Conservation (phyloP, 345 rosid genomes). For the Schrenkiella parvula region DNA sequence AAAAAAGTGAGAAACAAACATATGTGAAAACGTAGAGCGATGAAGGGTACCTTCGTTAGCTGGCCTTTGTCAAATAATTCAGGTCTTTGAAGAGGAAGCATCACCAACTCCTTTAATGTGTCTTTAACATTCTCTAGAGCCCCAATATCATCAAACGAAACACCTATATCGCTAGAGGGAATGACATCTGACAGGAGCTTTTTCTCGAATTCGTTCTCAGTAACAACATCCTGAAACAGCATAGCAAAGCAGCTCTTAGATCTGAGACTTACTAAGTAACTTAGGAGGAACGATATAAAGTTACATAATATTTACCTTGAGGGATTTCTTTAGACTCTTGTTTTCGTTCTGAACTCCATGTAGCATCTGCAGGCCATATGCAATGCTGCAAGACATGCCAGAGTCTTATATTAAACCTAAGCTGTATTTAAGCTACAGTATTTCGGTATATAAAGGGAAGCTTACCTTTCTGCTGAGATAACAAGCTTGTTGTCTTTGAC, state of each 20-base stretch:
- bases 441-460: conserved; percentile 5
- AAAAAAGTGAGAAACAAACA: neutral
- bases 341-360: conserved; percentile 63
- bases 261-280: neutral
- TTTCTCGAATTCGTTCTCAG: conserved; percentile 98
- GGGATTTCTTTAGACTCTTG: conserved; percentile 76
- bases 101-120: conserved; percentile 96
- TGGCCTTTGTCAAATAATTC: conserved; percentile 98
- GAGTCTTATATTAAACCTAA: conserved; percentile 5
- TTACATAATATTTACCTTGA: conserved; percentile 49
- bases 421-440: conserved; percentile 4
- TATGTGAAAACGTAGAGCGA: neutral
- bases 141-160: conserved; percentile 95
- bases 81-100: conserved; percentile 99
- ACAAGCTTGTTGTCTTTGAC: conserved; percentile 61
- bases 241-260: neutral
- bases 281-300: conserved; percentile 1
- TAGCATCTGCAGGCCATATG: conserved; percentile 64
- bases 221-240: conserved; percentile 76
- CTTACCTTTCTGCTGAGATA: conserved; percentile 74
- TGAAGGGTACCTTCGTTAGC: conserved; percentile 70
- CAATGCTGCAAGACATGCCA: conserved; percentile 50
- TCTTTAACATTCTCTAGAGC: conserved; percentile 97
- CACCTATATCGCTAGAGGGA: conserved; percentile 95
- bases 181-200: conserved; percentile 95